Percentiles rank a stretch among this genome's conserved stretches.
Conservation (phyloP, 2,329 filamentous ascomycete species). For the Fusarium kyushuense region DNA sequence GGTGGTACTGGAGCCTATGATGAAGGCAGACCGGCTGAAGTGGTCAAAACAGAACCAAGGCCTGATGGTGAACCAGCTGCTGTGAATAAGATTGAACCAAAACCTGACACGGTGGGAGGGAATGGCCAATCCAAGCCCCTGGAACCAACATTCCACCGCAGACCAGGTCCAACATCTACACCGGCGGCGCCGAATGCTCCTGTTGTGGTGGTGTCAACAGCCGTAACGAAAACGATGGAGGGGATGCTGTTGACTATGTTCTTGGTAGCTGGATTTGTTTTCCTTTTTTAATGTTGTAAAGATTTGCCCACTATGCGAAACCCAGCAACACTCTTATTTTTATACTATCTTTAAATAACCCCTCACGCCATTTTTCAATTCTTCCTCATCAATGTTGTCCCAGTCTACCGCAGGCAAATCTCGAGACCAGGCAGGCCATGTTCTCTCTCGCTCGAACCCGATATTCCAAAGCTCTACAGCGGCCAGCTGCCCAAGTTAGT, state of each 20-base stretch:
- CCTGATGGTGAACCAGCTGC: neutral
- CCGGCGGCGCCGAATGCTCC: neutral
- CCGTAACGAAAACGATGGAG: neutral
- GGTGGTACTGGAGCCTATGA: neutral
- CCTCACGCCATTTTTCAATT: too few species aligned
- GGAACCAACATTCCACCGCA: neutral
- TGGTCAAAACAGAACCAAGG: too few species aligned
- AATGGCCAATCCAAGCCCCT: neutral
- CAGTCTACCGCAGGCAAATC: neutral
- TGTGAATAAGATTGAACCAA: neutral
- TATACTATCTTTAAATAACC: too few species aligned
- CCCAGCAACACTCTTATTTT: rapidly evolving
- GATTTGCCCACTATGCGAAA: neutral
- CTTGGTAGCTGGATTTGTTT: neutral
- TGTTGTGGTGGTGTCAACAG: neutral
- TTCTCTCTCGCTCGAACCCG: neutral
- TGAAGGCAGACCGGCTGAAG: neutral
- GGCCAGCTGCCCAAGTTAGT: neutral
- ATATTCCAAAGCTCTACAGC: rapidly evolving
- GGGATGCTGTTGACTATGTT: neutral
- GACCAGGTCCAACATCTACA: neutral
- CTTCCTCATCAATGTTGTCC: neutral
- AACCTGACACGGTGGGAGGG: neutral
- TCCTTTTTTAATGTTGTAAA: rapidly evolving
- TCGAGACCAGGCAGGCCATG: neutral